Evolutionary conservation across 495 filamentous ascomycete genomes (phyloP).

Genomic region (Pyronema omphalodes): DNA sequence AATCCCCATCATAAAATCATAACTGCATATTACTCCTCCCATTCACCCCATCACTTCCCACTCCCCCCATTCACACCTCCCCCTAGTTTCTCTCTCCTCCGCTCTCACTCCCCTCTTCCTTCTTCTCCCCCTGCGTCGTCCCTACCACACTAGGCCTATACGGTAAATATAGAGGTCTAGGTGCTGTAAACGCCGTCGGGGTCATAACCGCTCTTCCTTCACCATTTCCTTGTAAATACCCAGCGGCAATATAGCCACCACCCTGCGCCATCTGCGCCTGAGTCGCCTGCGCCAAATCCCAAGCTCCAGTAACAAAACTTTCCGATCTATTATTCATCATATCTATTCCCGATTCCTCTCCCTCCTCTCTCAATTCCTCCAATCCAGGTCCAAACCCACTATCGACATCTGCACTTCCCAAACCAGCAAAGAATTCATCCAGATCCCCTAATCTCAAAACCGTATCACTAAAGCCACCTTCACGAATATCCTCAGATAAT

Average conservation of each 20-base stretch:
- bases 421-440: constrained; percentile 80
- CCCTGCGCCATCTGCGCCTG: constrained; percentile 10
- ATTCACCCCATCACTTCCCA: too few relatives aligned
- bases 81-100: too few relatives aligned
- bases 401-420: constrained; percentile 30
- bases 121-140: too few relatives aligned
- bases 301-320: constrained; percentile 45
- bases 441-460: constrained; percentile 80
- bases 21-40: too few relatives aligned
- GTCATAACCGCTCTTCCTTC: constrained; percentile 11
- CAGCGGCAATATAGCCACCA: constrained; percentile 5
- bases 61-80: too few relatives aligned
- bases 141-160: too few relatives aligned
- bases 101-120: too few relatives aligned
- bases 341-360: too few relatives aligned
- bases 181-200: constrained; percentile 28
- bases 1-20: too few relatives aligned
- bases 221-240: constrained; percentile 7
- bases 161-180: constrained; percentile 6
- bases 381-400: constrained; percentile 66
- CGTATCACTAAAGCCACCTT: constrained; percentile 46
- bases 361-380: constrained; percentile 38
- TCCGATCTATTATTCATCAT: too few relatives aligned
- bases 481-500: constrained; percentile 72
- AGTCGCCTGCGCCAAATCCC: constrained; percentile 56